A percentile compares a stretch with the other conserved stretches of the same genome.
Conservation (phyloP, 2,329 filamentous ascomycete genomes). For the Colletotrichum tofieldiae region DNA sequence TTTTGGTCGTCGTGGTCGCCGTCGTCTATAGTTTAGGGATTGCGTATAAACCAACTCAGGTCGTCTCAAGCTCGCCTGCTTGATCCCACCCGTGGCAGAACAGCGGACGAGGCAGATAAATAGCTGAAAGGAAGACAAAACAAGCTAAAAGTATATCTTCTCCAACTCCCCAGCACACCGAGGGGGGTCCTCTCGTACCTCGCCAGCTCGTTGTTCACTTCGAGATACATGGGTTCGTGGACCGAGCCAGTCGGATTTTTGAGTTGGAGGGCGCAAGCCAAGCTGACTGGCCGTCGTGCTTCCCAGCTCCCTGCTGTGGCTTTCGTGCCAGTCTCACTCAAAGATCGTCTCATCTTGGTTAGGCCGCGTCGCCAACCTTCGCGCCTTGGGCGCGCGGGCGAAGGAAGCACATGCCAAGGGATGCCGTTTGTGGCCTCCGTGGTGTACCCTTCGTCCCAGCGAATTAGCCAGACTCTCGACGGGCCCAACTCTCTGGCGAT, state of each 20-base stretch:
- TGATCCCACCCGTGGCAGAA: too few species aligned
- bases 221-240: not conserved
- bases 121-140: not conserved
- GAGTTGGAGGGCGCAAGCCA: not conserved
- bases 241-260: not conserved
- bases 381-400: not conserved
- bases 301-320: not conserved
- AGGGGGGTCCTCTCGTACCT: not conserved
- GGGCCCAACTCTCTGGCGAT: not conserved
- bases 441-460: not conserved
- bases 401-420: not conserved
- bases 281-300: not conserved
- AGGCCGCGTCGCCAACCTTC: not conserved
- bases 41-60: not conserved
- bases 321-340: not conserved
- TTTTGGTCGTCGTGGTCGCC: not conserved
- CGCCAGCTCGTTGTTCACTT: not conserved
- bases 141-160: not conserved
- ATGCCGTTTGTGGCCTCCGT: not conserved
- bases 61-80: accelerated
- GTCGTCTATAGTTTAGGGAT: not conserved
- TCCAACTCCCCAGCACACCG: not conserved
- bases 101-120: not conserved
- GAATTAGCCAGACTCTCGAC: not conserved
- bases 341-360: not conserved